Percentiles rank a stretch among this genome's conserved stretches.
Evolutionary conservation across 2,329 filamentous ascomycete genomes (phyloP).

Genomic region (Emmonsiellopsis sp.): DNA sequence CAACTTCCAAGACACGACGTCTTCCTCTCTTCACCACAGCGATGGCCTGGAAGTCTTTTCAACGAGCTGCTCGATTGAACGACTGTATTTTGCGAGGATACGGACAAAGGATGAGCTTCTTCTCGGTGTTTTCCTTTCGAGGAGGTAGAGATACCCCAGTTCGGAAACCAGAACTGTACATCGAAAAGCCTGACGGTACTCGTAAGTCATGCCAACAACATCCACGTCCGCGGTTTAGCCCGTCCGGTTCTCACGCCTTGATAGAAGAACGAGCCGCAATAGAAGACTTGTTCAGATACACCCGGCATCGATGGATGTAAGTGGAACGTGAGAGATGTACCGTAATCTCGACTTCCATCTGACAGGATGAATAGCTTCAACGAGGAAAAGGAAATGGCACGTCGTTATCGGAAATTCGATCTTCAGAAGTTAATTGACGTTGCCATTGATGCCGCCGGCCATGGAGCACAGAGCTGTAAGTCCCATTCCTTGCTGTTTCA

Average conservation of each 20-base stretch:
- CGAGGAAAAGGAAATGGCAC: conserved; percentile 19
- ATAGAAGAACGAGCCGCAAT: conserved; percentile 13
- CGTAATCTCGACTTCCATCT: conserved; percentile 1
- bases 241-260: conserved; percentile 1
- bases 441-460: conserved; percentile 16
- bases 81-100: too few species aligned
- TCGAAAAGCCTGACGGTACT: not conserved
- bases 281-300: conserved; percentile 18
- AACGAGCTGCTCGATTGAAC: too few species aligned
- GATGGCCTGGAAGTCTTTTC: too few species aligned
- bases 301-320: conserved; percentile 19
- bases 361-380: conserved; percentile 14
- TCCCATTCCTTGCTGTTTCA: not conserved
- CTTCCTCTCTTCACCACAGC: too few species aligned
- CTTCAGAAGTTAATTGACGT: conserved; percentile 18
- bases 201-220: conserved; percentile 2
- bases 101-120: not conserved
- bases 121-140: conserved; percentile 4
- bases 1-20: too few species aligned
- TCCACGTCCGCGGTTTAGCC: not conserved
- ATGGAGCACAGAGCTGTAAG: conserved; percentile 20
- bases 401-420: conserved; percentile 22
- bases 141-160: conserved; percentile 4
- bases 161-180: conserved; percentile 3
- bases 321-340: conserved; percentile 4